Conservation (phyloP, 495 filamentous ascomycete species). For the Xylaria curta region DNA sequence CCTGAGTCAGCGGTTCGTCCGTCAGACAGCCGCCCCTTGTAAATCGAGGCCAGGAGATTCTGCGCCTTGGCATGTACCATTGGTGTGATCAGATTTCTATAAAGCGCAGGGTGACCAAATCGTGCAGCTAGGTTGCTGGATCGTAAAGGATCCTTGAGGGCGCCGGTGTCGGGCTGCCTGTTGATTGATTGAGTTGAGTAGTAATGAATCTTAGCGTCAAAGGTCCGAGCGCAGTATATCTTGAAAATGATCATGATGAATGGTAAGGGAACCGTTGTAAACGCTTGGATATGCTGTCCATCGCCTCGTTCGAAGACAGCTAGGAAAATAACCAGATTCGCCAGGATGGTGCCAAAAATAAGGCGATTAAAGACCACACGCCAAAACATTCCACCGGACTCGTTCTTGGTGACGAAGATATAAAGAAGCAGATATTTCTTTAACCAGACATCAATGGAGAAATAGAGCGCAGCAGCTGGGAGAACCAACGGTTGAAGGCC, state of each 20-base stretch:
- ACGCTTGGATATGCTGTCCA: constrained; percentile 62
- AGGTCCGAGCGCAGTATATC: constrained; percentile 75
- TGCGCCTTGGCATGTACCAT: constrained; percentile 95
- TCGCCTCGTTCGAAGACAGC: constrained; percentile 67
- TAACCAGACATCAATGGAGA: constrained; percentile 81
- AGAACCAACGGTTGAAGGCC: constrained; percentile 88
- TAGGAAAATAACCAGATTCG: constrained; percentile 80
- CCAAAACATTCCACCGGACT: constrained; percentile 96
- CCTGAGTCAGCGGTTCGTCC: constrained; percentile 58
- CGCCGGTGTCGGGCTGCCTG: constrained; percentile 49
- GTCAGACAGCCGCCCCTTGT: constrained; percentile 75
- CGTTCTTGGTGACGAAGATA: constrained; percentile 93
- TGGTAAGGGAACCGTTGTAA: constrained; percentile 75
- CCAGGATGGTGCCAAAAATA: constrained; percentile 79
- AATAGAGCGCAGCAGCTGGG: constrained; percentile 90
- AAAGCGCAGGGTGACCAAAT: constrained; percentile 92
- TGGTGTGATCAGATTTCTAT: constrained; percentile 85
- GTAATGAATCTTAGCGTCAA: constrained; percentile 78
- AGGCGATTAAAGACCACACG: constrained; percentile 88
- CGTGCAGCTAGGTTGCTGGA: constrained; percentile 77
- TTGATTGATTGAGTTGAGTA: constrained; percentile 71
- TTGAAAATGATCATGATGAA: constrained; percentile 87
- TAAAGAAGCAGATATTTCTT: constrained; percentile 97
- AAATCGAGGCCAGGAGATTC: constrained; percentile 79
- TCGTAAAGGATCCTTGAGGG: constrained; percentile 51